Conservation (phyloP, 192 early-diverging fungal species). For the Linnemannia exigua region DNA sequence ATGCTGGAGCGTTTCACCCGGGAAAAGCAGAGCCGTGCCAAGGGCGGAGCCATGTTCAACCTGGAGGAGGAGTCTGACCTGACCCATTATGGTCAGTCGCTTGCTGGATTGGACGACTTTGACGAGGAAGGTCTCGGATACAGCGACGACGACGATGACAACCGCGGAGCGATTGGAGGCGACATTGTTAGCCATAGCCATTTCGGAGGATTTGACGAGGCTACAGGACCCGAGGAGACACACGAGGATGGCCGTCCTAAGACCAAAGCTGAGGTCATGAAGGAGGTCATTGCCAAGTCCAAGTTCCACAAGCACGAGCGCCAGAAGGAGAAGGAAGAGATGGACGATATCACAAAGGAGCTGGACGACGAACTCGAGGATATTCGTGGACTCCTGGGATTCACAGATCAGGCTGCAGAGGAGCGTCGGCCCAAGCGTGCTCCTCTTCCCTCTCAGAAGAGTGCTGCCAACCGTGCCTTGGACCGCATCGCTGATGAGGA, state of each 20-base stretch:
- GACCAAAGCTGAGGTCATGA: conserved; percentile 96
- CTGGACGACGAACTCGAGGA: conserved; percentile 92
- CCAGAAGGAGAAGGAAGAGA: conserved; percentile 89
- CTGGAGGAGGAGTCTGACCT: conserved; percentile 87
- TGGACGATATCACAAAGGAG: conserved; percentile 83
- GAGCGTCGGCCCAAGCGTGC: conserved; percentile 60
- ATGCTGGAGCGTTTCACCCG: conserved; percentile 95
- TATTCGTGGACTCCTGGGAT: conserved; percentile 78
- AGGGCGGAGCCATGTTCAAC: conserved; percentile 76
- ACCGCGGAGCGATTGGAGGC: conserved; percentile 73
- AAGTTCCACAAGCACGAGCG: conserved; percentile 96
- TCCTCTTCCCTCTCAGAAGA: conserved; percentile 60
- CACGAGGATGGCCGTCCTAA: conserved; percentile 73
- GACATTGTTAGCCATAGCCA: conserved; percentile 80
- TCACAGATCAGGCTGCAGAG: conserved; percentile 42
- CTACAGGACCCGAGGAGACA: conserved; percentile 50
- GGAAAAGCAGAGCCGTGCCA: conserved; percentile 68
- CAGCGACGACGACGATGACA: conserved; percentile 72
- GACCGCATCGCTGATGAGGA: conserved; percentile 53
- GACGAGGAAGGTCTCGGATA: conserved; percentile 74
- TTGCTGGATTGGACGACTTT: conserved; percentile 87
- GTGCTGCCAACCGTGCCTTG: conserved; percentile 45
- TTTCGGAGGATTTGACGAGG: conserved; percentile 92
- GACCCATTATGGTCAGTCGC: conserved; percentile 95
- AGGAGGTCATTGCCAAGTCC: conserved; percentile 97